Conservation (phyloP, 1,284 basidiomycete species). For the Ustilago lituana region DNA sequence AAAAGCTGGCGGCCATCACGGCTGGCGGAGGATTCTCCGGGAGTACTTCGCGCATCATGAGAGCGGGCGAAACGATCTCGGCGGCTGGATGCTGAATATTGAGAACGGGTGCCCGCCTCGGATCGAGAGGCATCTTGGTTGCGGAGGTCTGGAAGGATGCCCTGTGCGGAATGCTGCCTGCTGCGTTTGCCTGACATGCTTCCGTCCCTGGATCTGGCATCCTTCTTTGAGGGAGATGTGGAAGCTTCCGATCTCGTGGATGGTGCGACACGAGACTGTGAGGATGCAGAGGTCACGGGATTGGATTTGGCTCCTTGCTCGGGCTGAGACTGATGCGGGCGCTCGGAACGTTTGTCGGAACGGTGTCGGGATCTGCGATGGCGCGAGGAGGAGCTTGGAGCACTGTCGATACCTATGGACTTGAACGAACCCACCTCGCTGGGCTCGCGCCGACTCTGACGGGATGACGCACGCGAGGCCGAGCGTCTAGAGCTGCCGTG, state of each 20-base stretch:
- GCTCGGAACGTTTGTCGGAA: constrained; percentile 23
- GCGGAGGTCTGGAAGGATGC: constrained; percentile 29
- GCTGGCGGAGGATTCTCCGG: constrained; percentile 24
- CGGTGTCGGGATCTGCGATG: constrained; percentile 18
- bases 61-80: constrained; percentile 34
- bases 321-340: constrained; percentile 4
- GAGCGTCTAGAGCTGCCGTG: constrained; percentile 26
- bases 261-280: constrained; percentile 8
- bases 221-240: constrained; percentile 20
- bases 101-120: constrained; percentile 23
- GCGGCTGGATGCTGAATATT: constrained; percentile 23
- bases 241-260: constrained; percentile 21
- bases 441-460: constrained; percentile 34
- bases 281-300: background rate
- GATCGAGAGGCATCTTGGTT: constrained; percentile 20
- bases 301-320: constrained; percentile 12
- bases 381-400: constrained; percentile 24
- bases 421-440: constrained; percentile 35
- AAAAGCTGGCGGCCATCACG: constrained; percentile 71
- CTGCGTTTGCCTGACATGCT: constrained; percentile 21
- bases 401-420: constrained; percentile 18
- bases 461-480: constrained; percentile 34
- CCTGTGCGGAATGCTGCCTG: constrained; percentile 27
- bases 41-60: constrained; percentile 30
- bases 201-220: constrained; percentile 17